These are phyloP conservation scores for Pleurotus djamor DNA, from an alignment of 768 basidiomycete genomes.

Conservation along the genomic window DNA sequence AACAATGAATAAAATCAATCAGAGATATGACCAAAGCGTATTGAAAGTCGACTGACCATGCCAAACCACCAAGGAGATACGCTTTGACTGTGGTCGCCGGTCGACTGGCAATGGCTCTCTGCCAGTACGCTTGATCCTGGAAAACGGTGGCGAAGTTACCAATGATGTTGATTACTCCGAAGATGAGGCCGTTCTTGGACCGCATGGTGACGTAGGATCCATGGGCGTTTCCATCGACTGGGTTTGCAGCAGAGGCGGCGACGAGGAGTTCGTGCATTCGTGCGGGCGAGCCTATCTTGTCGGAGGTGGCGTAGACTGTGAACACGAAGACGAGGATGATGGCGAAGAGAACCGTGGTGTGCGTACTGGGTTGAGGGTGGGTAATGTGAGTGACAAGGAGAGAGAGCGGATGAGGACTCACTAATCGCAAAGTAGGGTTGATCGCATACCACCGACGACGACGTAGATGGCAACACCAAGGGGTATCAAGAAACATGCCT, in stretches of 20 bases:
- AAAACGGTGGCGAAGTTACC: slow-evolving; percentile 69
- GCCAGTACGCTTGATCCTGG: slow-evolving; percentile 83
- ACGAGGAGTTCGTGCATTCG: slow-evolving; percentile 81
- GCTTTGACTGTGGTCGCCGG: slow-evolving; percentile 89
- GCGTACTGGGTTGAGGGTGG: slow-evolving; percentile 43
- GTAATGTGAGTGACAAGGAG: background rate
- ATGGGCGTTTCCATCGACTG: slow-evolving; percentile 78
- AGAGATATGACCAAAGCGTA: background rate
- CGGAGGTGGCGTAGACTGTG: slow-evolving; percentile 78
- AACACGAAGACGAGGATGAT: slow-evolving; percentile 78
- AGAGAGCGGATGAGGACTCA: slow-evolving; percentile 29
- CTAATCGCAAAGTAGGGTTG: slow-evolving; percentile 86
- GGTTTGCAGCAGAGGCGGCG: slow-evolving; percentile 47
- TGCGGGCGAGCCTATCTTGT: slow-evolving; percentile 74
- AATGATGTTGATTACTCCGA: slow-evolving; percentile 85
- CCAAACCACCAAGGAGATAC: slow-evolving; percentile 84
- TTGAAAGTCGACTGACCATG: slow-evolving; percentile 52
- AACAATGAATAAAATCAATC: background rate
- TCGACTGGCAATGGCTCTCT: slow-evolving; percentile 84
- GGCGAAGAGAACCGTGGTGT: slow-evolving; percentile 82
- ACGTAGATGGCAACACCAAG: slow-evolving; percentile 88
- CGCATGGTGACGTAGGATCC: slow-evolving; percentile 86
- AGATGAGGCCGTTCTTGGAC: slow-evolving; percentile 64
- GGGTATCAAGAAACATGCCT: slow-evolving; percentile 91
- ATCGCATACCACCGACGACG: slow-evolving; percentile 83